Evolutionary conservation across 768 basidiomycete genomes (phyloP).

Genomic region (Lactarius evosmus): DNA sequence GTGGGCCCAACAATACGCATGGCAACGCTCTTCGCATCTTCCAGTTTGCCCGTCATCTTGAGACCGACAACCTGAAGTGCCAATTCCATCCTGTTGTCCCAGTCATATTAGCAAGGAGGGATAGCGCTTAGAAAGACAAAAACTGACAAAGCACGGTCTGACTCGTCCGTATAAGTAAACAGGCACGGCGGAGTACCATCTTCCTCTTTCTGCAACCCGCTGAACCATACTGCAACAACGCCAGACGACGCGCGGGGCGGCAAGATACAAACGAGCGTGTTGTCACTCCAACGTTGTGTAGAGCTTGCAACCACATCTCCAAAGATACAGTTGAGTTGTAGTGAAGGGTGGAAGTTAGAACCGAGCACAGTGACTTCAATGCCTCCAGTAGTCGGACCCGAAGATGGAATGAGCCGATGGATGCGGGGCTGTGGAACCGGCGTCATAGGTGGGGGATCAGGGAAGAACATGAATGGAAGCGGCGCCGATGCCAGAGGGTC

Average conservation of each 20-base stretch:
- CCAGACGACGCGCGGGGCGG: conserved; percentile 82
- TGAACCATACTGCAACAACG: conserved; percentile 86
- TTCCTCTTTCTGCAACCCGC: conserved; percentile 63
- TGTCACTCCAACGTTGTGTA: conserved; percentile 89
- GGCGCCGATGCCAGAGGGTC: conserved; percentile 24
- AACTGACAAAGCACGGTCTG: conserved; percentile 82
- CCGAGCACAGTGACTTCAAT: conserved; percentile 94
- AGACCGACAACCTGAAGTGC: conserved; percentile 93
- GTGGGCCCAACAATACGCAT: conserved; percentile 85
- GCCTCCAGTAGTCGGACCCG: conserved; percentile 86
- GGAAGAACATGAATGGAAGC: conserved; percentile 48
- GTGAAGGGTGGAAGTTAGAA: conserved; percentile 76
- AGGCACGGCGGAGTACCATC: conserved; percentile 55
- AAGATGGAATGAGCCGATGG: conserved; percentile 78
- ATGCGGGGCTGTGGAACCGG: conserved; percentile 66
- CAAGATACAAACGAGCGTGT: conserved; percentile 86
- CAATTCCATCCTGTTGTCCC: conserved; percentile 75
- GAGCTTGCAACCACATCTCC: conserved; percentile 79
- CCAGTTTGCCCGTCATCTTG: conserved; percentile 95
- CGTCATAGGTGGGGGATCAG: conserved; percentile 46
- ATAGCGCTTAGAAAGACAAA: conserved; percentile 19
- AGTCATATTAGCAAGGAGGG: conserved; percentile 18
- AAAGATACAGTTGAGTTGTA: conserved; percentile 77
- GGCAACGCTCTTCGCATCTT: conserved; percentile 90
- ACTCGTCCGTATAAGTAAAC: conserved; percentile 90